Base-by-base conservation (phyloP, 2,329 filamentous ascomycete species). In the Botryosphaeria dothidea region DNA sequence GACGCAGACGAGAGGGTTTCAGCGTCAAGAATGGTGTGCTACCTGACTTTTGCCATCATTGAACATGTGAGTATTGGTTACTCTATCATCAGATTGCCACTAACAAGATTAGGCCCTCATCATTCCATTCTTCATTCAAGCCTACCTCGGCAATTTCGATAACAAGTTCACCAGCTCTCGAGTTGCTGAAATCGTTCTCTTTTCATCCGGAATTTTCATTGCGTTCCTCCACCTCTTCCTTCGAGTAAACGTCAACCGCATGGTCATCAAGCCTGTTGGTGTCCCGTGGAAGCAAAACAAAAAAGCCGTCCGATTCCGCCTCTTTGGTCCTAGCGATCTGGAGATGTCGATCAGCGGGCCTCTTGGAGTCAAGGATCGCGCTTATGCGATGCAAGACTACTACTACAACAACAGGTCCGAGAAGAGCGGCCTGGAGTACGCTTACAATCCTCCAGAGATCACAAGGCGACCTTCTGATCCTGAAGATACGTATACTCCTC, bases 1-100 rank as follows among this genome's bases (percentile, higher is more conserved):
- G 86, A 88, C 43, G 79, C 83, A 21, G 80, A 83, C 17, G 86
- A 91, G 73, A 81, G 89, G 52, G 83, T 87, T 65, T 82, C 86
- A 36, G 88, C 89, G 3, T 90, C 88, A 6, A 82, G 87, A 66
- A 90, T 91, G 86, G 85, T 90, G 11, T 91, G 89, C 73, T 91
- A 89, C 72, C 79, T 90, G 67, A 75, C 83, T 1, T 73, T 89
- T 61, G 86, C 82, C 17, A 78, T 87, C 63, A 74, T 77, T 85
- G 56, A 86, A 83, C 63, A 86, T 83, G 72, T 79, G 66, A 73
- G 88, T 90, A 84, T 78, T 7, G 25, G 41, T 8, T 45, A 11
- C 38, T 5, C 5, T 4, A 23, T 17, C 3, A 38, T 6, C 23
- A 17, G n/a, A 43, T n/a, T 34, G 65, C 72, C 65, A 69, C 67